Percentiles rank a stretch among this genome's conserved stretches.
Evolutionary conservation across 768 basidiomycete species (phyloP).

Genomic region (Asterophora lycoperdoides): DNA sequence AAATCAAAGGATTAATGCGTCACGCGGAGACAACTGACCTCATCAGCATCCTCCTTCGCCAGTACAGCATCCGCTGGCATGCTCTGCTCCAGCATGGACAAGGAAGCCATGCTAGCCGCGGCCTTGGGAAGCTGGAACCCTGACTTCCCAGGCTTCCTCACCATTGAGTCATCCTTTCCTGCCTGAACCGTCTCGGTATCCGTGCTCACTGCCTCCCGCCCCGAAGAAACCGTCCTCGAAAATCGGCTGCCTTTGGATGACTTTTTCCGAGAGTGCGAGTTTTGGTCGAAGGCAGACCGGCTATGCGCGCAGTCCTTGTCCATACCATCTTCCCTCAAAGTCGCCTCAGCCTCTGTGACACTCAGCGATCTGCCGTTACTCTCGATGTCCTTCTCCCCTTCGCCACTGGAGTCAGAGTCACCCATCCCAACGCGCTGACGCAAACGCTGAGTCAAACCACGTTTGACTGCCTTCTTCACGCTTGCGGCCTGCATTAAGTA

Average conservation of each 20-base stretch:
- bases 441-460: constrained; percentile 73
- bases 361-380: constrained; percentile 26
- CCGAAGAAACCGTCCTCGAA: not conserved
- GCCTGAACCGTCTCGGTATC: constrained; percentile 13
- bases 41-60: constrained; percentile 68
- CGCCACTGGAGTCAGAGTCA: constrained; percentile 47
- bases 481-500: constrained; percentile 57
- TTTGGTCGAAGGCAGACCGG: not conserved
- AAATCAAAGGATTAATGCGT: not conserved
- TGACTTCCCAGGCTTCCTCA: constrained; percentile 27
- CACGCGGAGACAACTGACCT: constrained; percentile 38
- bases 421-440: constrained; percentile 72
- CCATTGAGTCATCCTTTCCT: constrained; percentile 12
- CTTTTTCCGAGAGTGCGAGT: not conserved
- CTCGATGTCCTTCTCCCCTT: constrained; percentile 27
- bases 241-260: not conserved
- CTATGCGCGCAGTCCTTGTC: constrained; percentile 16
- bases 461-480: constrained; percentile 80
- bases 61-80: constrained; percentile 89
- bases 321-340: constrained; percentile 22
- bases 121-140: constrained; percentile 40
- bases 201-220: not conserved
- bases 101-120: constrained; percentile 38
- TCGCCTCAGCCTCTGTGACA: constrained; percentile 24
- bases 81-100: constrained; percentile 64